These are phyloP conservation scores for Penicillium sp. DNA, from an alignment of 2,329 filamentous ascomycete species.

Conservation along the genomic window DNA sequence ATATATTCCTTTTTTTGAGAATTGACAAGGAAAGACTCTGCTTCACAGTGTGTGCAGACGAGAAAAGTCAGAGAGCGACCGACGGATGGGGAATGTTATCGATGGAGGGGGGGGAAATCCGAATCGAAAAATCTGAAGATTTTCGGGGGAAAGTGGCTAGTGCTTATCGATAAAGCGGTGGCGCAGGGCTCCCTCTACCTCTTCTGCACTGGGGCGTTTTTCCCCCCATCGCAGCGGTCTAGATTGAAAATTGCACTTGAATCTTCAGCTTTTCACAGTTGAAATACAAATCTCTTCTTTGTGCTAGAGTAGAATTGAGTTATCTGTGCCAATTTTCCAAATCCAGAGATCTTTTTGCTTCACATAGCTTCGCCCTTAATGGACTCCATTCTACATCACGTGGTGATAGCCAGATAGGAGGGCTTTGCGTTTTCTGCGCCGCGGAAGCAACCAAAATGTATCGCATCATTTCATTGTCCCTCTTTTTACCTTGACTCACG, in stretches of 20 bases:
- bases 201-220: no score
- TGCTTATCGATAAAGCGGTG: conserved; percentile 33
- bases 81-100: conserved; percentile 16
- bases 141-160: conserved; percentile 30
- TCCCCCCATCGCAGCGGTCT: no score
- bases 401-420: conserved; percentile 23
- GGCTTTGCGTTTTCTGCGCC: conserved; percentile 11
- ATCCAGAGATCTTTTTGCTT: no score
- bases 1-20: conserved; percentile 9
- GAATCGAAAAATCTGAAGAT: conserved; percentile 32
- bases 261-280: no score
- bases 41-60: conserved; percentile 14
- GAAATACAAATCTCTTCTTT: no score
- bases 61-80: conserved; percentile 12
- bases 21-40: conserved; percentile 6
- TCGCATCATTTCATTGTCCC: neutral
- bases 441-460: neutral
- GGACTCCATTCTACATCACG: conserved; percentile 19
- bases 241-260: neutral
- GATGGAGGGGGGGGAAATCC: conserved; percentile 15
- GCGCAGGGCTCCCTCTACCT: conserved; percentile 14
- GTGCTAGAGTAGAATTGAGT: no score
- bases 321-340: no score
- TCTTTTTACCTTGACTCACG: neutral
- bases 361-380: no score